Conservation (phyloP, 2,329 filamentous ascomycete genomes). For the Mycosphaerella arachidis region DNA sequence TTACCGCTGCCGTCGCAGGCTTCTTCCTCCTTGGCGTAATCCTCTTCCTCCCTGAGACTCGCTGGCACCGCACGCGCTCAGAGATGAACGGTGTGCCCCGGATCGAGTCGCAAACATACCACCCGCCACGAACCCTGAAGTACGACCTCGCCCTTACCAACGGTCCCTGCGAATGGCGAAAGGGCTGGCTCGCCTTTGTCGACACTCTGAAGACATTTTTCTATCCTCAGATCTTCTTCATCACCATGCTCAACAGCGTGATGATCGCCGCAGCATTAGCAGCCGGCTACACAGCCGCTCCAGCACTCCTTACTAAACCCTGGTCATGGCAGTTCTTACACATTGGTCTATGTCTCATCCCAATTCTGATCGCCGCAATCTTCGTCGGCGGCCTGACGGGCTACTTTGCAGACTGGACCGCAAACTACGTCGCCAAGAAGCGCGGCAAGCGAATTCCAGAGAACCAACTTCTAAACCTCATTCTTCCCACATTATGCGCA, state of each 20-base stretch:
- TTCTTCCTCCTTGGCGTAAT: slow-evolving; percentile 25
- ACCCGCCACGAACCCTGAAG: slow-evolving; percentile 20
- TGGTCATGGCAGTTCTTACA: slow-evolving; percentile 19
- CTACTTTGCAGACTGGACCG: slow-evolving; percentile 25
- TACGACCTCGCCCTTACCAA: slow-evolving; percentile 26
- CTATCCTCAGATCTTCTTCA: slow-evolving; percentile 33
- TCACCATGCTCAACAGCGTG: slow-evolving; percentile 29
- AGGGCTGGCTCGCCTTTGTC: slow-evolving; percentile 25
- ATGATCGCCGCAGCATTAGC: slow-evolving; percentile 30
- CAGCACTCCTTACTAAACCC: slow-evolving; percentile 23
- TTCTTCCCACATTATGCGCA: slow-evolving; percentile 25
- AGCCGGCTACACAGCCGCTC: slow-evolving; percentile 25
- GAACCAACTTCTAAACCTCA: slow-evolving; percentile 28
- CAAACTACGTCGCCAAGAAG: slow-evolving; percentile 26
- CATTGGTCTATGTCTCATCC: slow-evolving; percentile 22
- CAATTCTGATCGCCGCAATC: slow-evolving; percentile 25
- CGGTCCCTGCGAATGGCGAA: slow-evolving; percentile 21
- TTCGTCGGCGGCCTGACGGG: slow-evolving; percentile 25
- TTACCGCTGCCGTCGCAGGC: slow-evolving; percentile 23
- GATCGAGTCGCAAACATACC: slow-evolving; percentile 6
- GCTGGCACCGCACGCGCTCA: slow-evolving; percentile 24
- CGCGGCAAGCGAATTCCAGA: slow-evolving; percentile 28
- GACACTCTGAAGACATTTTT: slow-evolving; percentile 31
- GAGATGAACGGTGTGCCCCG: slow-evolving; percentile 24
- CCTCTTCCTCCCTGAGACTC: slow-evolving; percentile 29